Evolutionary conservation across 768 basidiomycete genomes (phyloP), one percentile per base, ranked within the genome.

Genomic region (Termitomyces eurrhizus): DNA sequence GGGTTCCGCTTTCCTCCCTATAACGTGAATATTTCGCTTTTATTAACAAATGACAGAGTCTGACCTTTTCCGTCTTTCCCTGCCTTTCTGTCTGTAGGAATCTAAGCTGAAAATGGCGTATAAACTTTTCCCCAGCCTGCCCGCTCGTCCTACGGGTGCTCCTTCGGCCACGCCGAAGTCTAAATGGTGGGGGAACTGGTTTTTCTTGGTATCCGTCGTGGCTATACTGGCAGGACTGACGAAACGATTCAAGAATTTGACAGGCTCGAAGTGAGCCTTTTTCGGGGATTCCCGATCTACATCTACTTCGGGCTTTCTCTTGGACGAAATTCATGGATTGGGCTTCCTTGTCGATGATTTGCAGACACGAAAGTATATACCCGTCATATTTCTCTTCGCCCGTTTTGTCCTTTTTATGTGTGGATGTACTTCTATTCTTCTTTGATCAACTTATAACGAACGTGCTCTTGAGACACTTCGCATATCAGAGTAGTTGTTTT

Each of bases 1-100:
- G 70, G 74, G 1, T 75, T 79, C 74, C 80, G 86, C 29, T 89
- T 80, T 74, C 85, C 87, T n/a, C 87, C 87, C 1, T 87, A 87
- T 64, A 80, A 70, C 16, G 78, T 79, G 64, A 52, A 74, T 64
- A 11, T 45, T n/a, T 21, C 16, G 29, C 33, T 24, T 53, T 32
- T 50, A 21, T 16, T 35, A 8, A 24, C 49, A 53, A 21, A 44
- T 21, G 57, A 32, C 16, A 8, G 4, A 18, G 53, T 39, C 26
- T 56, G 14, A 62, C 14, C 14, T 50, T 45, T 14, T 32, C 5
- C 11, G 48, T 8, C 33, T 51, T 14, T 4, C 33, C 9, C 14
- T 9, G 3, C 33, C 9, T 16, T 9, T 26, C 26, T 18, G 8
- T 9, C 26, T 7, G 16, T n/a, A 77, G 77, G 65, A 54, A 8